These are phyloP conservation scores for Wickerhamia fluorescens DNA, from an alignment of 805 yeast genomes.

Conservation along the genomic window DNA sequence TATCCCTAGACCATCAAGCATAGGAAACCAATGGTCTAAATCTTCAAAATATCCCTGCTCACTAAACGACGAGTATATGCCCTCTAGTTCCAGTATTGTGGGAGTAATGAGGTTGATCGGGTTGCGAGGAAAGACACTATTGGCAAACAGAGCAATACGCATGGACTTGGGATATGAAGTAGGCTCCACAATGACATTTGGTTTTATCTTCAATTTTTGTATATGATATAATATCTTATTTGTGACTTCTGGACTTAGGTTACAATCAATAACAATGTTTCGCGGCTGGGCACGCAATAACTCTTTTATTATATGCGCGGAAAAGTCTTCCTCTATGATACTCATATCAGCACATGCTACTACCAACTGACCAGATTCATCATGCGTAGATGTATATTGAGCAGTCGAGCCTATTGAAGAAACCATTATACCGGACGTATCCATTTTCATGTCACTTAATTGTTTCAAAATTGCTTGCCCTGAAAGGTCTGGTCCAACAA, in stretches of 20 bases:
- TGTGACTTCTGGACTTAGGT: constrained; percentile 43
- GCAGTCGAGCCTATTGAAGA: constrained; percentile 39
- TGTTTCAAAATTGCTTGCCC: constrained; percentile 35
- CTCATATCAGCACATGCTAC: constrained; percentile 84
- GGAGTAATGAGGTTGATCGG: constrained; percentile 53
- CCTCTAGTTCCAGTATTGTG: constrained; percentile 53
- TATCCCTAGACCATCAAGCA: constrained; percentile 53
- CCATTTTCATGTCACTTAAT: constrained; percentile 19
- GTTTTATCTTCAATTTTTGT: constrained; percentile 6
- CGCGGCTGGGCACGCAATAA: constrained; percentile 39
- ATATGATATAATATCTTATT: constrained; percentile 25
- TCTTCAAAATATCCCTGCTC: constrained; percentile 38
- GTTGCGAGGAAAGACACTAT: constrained; percentile 42
- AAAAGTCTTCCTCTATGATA: constrained; percentile 45
- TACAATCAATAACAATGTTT: constrained; percentile 59
- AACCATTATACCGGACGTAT: constrained; percentile 33
- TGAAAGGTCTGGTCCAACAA: constrained; percentile 53
- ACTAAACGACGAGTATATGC: constrained; percentile 46
- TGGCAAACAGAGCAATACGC: constrained; percentile 32
- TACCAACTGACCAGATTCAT: constrained; percentile 51
- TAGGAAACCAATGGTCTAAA: constrained; percentile 65
- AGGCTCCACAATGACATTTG: constrained; percentile 59
- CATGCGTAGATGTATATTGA: constrained; percentile 68
- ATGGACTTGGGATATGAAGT: constrained; percentile 63
- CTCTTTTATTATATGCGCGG: constrained; percentile 34